A percentile compares a stretch with the other conserved stretches of the same genome.
phyloP scores from a whole-genome alignment of 2,329 filamentous ascomycete species.

The Diplodia seriata region DNA sequence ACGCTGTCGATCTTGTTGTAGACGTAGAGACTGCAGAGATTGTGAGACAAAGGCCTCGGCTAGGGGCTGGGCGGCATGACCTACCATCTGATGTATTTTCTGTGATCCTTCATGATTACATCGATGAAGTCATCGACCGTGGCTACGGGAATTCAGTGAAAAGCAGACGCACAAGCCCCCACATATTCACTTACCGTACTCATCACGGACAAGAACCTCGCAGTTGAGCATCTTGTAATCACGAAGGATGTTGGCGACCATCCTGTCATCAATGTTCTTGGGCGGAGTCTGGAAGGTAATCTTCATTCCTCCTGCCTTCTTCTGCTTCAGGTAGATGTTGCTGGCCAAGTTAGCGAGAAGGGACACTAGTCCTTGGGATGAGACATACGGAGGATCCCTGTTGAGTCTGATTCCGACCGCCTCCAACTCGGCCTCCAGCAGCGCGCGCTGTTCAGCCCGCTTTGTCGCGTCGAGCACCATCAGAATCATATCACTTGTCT shows the following conservation, averaged over 20 bases:
- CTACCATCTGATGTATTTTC: slow-evolving; percentile 86
- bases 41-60: not conserved
- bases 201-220: slow-evolving; percentile 93
- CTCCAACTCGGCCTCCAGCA: slow-evolving; percentile 91
- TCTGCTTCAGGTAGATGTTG: slow-evolving; percentile 96
- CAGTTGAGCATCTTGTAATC: slow-evolving; percentile 99
- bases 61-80: not conserved
- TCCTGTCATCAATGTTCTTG: slow-evolving; percentile 93
- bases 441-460: slow-evolving; percentile 86
- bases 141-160: slow-evolving; percentile 53
- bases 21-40: slow-evolving; percentile 75
- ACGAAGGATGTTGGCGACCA: slow-evolving; percentile 95
- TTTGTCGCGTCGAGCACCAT: slow-evolving; percentile 99
- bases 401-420: slow-evolving; percentile 95
- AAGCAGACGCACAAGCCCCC: slow-evolving; percentile 18
- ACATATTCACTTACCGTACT: slow-evolving; percentile 65
- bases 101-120: slow-evolving; percentile 98
- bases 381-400: slow-evolving; percentile 71
- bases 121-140: slow-evolving; percentile 99
- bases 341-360: slow-evolving; percentile 52
- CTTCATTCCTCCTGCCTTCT: slow-evolving; percentile 98
- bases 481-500: slow-evolving; percentile 91
- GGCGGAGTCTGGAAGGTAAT: slow-evolving; percentile 92
- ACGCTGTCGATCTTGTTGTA: slow-evolving; percentile 99
- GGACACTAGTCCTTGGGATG: slow-evolving; percentile 56